Base-by-base conservation (phyloP, 2,329 filamentous ascomycete genomes). In the Botrytis porri region DNA sequence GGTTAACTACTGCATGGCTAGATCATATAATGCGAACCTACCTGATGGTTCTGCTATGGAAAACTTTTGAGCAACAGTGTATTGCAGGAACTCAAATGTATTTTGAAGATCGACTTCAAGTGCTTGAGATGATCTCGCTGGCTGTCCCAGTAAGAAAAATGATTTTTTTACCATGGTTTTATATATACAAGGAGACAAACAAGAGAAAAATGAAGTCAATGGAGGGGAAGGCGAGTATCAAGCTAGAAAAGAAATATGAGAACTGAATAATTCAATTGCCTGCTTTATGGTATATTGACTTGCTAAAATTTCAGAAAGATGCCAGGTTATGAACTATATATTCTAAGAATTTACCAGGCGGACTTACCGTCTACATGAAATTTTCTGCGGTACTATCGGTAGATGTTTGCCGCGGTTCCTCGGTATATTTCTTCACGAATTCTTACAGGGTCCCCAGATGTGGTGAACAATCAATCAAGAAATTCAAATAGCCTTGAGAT, bases 11-110 rank as follows among this genome's bases (percentile, higher is more conserved):
- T 54, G 20, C 7, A 1, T 22, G 18, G 43, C 29, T 51, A 37
- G 29, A 32, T 43, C 20, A 25, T 32, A 32, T 9, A 39, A 12
- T 41, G 37, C 43, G 18, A 6, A 20, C 18, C 69, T 59, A 76
- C 75, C 74, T 74, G 71, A 76, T 66, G 72, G 71, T 29, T 74
- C 51, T 20, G 72, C 72, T 57, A 75, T 72, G 1, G 62, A 54
- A 32, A 76, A 76, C 7, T 62, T 57, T 41, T 75, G 71, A 32
- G 74, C 75, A 14, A 76, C 71, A 59, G 25, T 64, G 35, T 75
- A 59, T 69, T 76, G 74, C 16, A 76, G 35, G 20, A 54, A 64
- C 48, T 76, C 74, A 18, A 76, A 74, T 5, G 74, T 73, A 60
- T 72, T 74, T 18, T 71, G 72, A n/a, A 72, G 48, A 59, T 76